Base-by-base conservation (phyloP, 2,329 filamentous ascomycete genomes). In the Alternaria incomplexa region DNA sequence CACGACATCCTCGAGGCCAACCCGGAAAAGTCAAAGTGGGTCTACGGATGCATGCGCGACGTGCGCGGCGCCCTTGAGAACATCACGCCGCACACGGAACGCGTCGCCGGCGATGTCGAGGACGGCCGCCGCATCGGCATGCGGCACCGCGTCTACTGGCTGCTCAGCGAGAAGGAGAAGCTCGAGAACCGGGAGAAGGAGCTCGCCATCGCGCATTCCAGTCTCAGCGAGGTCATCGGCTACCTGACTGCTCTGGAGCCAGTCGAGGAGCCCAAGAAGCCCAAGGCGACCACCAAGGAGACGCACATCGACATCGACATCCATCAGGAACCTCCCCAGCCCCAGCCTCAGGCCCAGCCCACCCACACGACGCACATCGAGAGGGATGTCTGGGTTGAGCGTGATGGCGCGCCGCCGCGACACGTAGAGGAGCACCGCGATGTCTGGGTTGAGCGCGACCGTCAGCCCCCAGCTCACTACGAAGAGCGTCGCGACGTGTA, bases 151-250 rank as follows among this genome's bases (percentile, higher is more conserved):
- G 63, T 81, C 32, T 73, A 75, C 68, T 81, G 79, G 79, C 70
- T 80, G 51, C 61, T 81, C 62, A 78, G 77, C 72, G 77, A 80
- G 65, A 76, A 78, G 71, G 77, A 80, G 68, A 81, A 80, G 71
- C 66, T 80, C 62, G 73, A 78, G 66, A 77, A 77, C 64, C 53
- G 76, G 10, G 74, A 77, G 66, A 77, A 79, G 72, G 79, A 81
- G 67, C 63, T 81, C 28, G 62, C 59, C 43, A 65, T 74, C 23
- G 74, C 74, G 26, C 77, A 80, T 61, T 62, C 72, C 61, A 80
- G 76, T 44, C 69, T 81, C 64, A 70, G 60, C 43, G 76, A 79
- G 65, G 77, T 78, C 28, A 68, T 81, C 47, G 77, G 75, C 46
- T 80, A 69, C 66, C 63, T 81, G 70, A 74, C 73, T 7, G 62